Evolutionary conservation across 2,329 filamentous ascomycete species (phyloP).

Genomic region (Nemania bipapillata): DNA sequence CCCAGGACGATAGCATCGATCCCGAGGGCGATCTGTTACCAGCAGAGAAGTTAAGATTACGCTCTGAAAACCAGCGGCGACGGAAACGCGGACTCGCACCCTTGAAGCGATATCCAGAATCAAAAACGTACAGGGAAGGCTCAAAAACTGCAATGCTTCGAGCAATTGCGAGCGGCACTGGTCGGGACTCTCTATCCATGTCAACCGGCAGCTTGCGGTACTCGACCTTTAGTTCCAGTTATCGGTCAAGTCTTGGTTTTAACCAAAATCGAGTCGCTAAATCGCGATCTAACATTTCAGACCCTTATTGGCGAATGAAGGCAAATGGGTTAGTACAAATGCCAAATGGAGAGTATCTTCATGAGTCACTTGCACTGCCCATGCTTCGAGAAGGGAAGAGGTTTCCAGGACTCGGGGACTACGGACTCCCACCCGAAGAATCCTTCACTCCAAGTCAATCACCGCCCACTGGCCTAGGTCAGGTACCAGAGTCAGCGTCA

Average conservation of each 20-base stretch:
- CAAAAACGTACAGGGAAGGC: conserved; percentile 45
- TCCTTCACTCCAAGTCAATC: conserved; percentile 41
- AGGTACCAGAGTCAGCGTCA: conserved; percentile 16
- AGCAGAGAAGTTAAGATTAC: conserved; percentile 43
- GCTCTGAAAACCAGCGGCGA: conserved; percentile 48
- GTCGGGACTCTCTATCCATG: conserved; percentile 47
- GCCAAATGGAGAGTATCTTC: conserved; percentile 64
- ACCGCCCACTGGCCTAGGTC: conserved; percentile 22
- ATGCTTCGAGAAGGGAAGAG: conserved; percentile 57
- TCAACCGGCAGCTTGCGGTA: conserved; percentile 50
- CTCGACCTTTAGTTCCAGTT: conserved; percentile 52
- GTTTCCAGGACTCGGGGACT: conserved; percentile 54
- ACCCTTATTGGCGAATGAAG: conserved; percentile 54
- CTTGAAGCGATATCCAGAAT: conserved; percentile 45
- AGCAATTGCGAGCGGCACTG: conserved; percentile 42
- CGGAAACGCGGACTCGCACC: conserved; percentile 45
- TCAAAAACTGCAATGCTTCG: conserved; percentile 50
- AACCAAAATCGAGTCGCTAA: conserved; percentile 52
- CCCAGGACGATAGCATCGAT: conserved; percentile 38
- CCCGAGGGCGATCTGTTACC: conserved; percentile 30
- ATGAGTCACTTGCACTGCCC: conserved; percentile 62
- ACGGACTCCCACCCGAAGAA: conserved; percentile 48
- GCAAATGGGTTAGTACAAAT: conserved; percentile 60
- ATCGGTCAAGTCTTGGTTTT: conserved; percentile 50
- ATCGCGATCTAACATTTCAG: conserved; percentile 45